phyloP scores from a whole-genome alignment of 345 rosid species.

The Aegle marmelos region DNA sequence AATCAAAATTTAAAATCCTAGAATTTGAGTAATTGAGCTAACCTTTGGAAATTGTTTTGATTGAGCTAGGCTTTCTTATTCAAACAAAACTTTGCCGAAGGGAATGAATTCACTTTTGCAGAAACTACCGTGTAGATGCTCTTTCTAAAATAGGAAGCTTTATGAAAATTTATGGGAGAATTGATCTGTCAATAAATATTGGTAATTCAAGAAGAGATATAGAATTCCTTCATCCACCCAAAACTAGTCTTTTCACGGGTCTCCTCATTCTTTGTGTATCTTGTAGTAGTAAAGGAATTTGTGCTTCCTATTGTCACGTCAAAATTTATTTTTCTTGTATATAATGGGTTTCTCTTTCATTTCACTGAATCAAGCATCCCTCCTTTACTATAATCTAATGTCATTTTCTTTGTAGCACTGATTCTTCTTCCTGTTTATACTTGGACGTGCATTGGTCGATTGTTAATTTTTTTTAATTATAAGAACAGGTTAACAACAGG shows the following conservation, averaged over 20 bases:
- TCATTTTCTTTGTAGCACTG: neutral
- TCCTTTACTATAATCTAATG: neutral
- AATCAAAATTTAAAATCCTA: neutral
- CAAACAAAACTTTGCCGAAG: too few species aligned
- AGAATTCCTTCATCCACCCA: neutral
- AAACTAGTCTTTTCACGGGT: neutral
- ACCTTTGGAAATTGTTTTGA: neutral
- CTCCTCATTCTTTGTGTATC: neutral
- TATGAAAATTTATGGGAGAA: neutral
- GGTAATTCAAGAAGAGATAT: neutral
- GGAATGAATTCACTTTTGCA: neutral
- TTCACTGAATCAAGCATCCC: neutral
- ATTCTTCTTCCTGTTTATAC: neutral
- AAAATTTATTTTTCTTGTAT: neutral
- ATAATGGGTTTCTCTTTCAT: neutral
- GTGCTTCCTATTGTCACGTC: neutral
- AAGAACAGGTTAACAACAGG: slow-evolving; percentile 78
- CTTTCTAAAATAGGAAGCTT: neutral
- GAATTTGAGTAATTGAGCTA: neutral
- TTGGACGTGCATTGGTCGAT: neutral
- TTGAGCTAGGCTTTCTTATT: neutral
- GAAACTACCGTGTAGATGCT: neutral
- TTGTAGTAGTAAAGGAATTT: neutral
- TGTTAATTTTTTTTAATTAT: neutral
- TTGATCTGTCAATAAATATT: neutral